A percentile compares a stretch with the other conserved stretches of the same genome.
Conservation (phyloP, 768 basidiomycete species). For the Leccinum rimulosum region DNA sequence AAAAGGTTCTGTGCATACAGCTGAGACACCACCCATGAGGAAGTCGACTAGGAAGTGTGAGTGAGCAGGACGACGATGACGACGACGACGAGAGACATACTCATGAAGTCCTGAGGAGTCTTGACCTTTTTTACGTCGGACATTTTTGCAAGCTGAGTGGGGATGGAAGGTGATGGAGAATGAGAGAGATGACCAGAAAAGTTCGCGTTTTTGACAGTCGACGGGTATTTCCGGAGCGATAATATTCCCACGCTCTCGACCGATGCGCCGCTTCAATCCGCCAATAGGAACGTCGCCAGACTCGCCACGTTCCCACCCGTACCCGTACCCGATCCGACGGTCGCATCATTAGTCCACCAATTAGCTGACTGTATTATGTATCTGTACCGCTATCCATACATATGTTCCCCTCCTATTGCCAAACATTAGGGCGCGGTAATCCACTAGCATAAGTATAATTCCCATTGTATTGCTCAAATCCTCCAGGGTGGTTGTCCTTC, state of each 20-base stretch:
- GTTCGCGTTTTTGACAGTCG: constrained; percentile 42
- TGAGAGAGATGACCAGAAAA: constrained; percentile 46
- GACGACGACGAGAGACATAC: constrained; percentile 35
- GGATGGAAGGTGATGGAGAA: constrained; percentile 44
- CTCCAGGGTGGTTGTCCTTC: constrained; percentile 22
- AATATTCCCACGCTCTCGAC: constrained; percentile 29
- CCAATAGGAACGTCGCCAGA: constrained; percentile 1
- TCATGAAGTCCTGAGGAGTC: constrained; percentile 86
- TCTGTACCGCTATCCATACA: constrained; percentile 16
- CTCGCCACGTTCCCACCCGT: background rate
- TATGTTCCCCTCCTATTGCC: constrained; percentile 22
- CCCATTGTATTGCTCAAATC: constrained; percentile 26
- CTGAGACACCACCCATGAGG: constrained; percentile 95
- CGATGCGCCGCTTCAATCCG: constrained; percentile 13
- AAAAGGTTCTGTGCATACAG: constrained; percentile 50
- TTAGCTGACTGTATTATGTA: constrained; percentile 14
- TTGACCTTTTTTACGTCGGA: constrained; percentile 82
- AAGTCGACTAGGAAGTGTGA: constrained; percentile 65
- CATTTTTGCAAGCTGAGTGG: constrained; percentile 70
- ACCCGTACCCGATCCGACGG: background rate
- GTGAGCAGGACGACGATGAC: constrained; percentile 9
- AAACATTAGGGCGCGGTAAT: constrained; percentile 23
- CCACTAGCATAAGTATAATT: constrained; percentile 26
- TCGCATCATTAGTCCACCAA: background rate
- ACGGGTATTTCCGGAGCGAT: constrained; percentile 31